Evolutionary conservation across 371 early-diverging fungal species (phyloP).

Genomic region (Apophysomyces trapeziformis): DNA sequence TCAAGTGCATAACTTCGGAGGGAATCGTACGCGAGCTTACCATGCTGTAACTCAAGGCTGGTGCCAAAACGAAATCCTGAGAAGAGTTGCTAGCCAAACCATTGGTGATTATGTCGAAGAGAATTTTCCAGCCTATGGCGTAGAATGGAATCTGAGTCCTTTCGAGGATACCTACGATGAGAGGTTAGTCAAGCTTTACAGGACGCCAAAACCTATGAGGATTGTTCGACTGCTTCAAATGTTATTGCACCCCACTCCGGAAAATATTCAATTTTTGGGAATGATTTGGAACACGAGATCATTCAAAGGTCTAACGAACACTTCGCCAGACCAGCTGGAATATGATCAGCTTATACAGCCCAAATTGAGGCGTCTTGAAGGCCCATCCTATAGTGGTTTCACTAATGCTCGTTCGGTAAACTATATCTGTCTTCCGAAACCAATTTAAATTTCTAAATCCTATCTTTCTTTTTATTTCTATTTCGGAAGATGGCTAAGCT

Average conservation of each 20-base stretch:
- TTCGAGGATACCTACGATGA: constrained; percentile 14
- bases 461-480: not conserved
- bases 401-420: constrained; percentile 67
- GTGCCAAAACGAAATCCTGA: constrained; percentile 74
- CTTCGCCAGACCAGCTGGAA: not conserved
- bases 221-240: not conserved
- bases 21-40: constrained; percentile 57
- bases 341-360: constrained; percentile 4
- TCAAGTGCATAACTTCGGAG: constrained; percentile 69
- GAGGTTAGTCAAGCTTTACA: constrained; percentile 8
- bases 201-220: not conserved
- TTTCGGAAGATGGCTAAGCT: constrained; percentile 60
- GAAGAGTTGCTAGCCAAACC: constrained; percentile 58
- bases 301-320: not conserved
- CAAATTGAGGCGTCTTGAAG: constrained; percentile 25
- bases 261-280: not conserved
- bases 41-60: constrained; percentile 74
- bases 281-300: not conserved
- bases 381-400: constrained; percentile 48
- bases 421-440: not conserved
- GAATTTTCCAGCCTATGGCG: constrained; percentile 42
- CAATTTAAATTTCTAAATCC: not conserved
- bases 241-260: not conserved
- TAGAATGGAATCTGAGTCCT: constrained; percentile 63
- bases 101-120: constrained; percentile 61